Base-by-base conservation (phyloP, 2,329 filamentous ascomycete genomes). In the Taxawa tesnikishii region DNA sequence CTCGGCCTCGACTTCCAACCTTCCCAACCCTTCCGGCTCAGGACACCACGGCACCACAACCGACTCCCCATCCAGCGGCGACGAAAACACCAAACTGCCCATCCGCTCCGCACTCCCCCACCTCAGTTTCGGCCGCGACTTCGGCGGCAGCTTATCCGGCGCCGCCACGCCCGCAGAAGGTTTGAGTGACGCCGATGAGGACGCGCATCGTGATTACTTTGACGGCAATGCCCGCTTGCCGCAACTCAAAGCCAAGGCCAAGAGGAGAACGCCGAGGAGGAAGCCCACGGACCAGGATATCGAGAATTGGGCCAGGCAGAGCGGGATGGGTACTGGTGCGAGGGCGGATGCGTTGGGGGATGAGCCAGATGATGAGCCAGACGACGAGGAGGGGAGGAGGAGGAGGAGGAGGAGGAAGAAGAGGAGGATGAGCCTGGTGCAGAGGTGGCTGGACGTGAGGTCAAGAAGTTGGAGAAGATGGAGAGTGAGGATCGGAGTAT, bases 261-360 rank as follows among this genome's bases (percentile, higher is more conserved):
- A 48, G 29, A 47, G 47, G 33, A 48, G 47, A 32, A 42, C 43
- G 24, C 57, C 55, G 26, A 37, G 15, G 27, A 46, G 46, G 10
- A 58, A 58, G 32, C 43, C 54, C 1, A 56, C 51, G 6, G 41
- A 39, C 9, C 42, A 54, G 21, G 51, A 57, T 23, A 45, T 54
- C 15, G 45, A 54, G 39, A 44, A 43, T 11, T 67, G 63, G 63
- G 55, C 55, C 30, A 48, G 51, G 12, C 59, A 67, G 40, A 62
- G 58, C 17, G 64, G 64, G 1, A 66, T 68, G 62, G 58, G 58
- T 0, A 42, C 38, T 3, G 62, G 62, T 2, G 50, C 52, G 13
- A 46, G 53, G 23, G 63, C 63, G 1, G 62, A 68, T 43, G 47
- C 57, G 4, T 45, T 68, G 11, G 63, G 63, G 1, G 63, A 67